Percentiles rank a stretch among this genome's conserved stretches.
Evolutionary conservation across 139 green algal species (phyloP).

Genomic region (Chlamydomonas sp.): DNA sequence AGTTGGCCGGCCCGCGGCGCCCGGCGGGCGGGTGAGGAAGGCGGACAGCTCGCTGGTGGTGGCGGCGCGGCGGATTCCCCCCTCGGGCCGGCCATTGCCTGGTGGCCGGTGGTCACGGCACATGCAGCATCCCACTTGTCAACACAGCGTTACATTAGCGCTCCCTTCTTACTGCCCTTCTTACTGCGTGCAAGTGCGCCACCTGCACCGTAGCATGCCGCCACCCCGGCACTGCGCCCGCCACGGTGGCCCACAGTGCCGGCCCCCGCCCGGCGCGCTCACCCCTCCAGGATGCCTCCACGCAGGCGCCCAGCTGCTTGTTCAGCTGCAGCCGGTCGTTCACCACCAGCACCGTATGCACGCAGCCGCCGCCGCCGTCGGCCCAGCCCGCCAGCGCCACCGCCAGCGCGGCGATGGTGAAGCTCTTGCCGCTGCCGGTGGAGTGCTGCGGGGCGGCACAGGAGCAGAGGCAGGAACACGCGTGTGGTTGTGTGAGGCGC

Average conservation of each 20-base stretch:
- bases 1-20: background rate
- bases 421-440: slow-evolving; percentile 59
- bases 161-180: background rate
- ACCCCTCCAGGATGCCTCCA: slow-evolving; percentile 41
- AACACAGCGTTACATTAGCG: background rate
- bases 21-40: slow-evolving; percentile 3
- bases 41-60: slow-evolving; percentile 27
- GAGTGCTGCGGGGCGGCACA: slow-evolving; percentile 37
- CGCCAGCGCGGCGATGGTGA: slow-evolving; percentile 49
- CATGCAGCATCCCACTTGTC: background rate
- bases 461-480: background rate
- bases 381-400: slow-evolving; percentile 35
- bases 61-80: background rate
- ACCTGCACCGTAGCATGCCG: background rate
- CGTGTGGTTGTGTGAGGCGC: slow-evolving; percentile 16
- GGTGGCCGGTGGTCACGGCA: background rate
- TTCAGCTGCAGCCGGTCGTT: slow-evolving; percentile 62
- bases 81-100: slow-evolving; percentile 12
- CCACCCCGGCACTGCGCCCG: background rate
- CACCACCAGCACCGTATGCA: slow-evolving; percentile 49
- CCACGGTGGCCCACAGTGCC: too few relatives aligned
- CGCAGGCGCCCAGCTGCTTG: slow-evolving; percentile 42
- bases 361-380: slow-evolving; percentile 10
- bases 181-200: background rate
- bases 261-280: background rate